Evolutionary conservation across 345 rosid genomes (phyloP), one percentile per base, ranked within the genome.

Genomic region (Carallia brachiata): DNA sequence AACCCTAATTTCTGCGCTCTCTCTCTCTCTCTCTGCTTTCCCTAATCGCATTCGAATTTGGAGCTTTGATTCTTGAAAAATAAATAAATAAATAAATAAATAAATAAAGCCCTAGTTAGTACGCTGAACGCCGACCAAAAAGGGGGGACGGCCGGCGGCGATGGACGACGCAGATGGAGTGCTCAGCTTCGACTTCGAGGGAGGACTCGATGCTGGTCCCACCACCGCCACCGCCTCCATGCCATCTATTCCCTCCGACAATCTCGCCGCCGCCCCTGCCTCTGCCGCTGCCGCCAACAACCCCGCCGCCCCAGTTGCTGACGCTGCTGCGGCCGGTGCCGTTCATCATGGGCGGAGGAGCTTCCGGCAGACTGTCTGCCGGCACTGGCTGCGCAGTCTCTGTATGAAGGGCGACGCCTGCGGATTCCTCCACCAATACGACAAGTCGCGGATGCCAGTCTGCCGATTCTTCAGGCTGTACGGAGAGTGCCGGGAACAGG

Each of bases 361-460:
- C 81, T 96, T 88, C 85, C 83, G 99, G 54, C 98, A 96, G 81
- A 96, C 99, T 18, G 99, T 96, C 7, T 96, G 99, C 75, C 85
- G 97, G 75, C 99, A 96, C 83, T 96, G 99, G 98, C 92, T 96
- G 47, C 89, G 99, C 47, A 86, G 99, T 70, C 89, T 96, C 37
- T 96, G 99, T 72, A 92, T 92, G 99, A 96, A 96, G 78, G 99
- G 99, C 36, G 99, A 96, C 63, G 97, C 94, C 69, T 96, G 97
- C 70, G 98, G 96, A 50, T 96, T 96, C 80, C 97, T 96, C 15
- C 99, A 96, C 55, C 98, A 92, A 87, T 96, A 84, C 74, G 99
- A 96, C 34, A 96, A 96, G 83, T 83, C 99, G 62, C 84, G 99
- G 52, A 96, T 96, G 99, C 98, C 99, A 1, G 89, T 96, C 62